phyloP scores from a whole-genome alignment of 2,329 filamentous ascomycete genomes.

The Alternaria metachromatica region DNA sequence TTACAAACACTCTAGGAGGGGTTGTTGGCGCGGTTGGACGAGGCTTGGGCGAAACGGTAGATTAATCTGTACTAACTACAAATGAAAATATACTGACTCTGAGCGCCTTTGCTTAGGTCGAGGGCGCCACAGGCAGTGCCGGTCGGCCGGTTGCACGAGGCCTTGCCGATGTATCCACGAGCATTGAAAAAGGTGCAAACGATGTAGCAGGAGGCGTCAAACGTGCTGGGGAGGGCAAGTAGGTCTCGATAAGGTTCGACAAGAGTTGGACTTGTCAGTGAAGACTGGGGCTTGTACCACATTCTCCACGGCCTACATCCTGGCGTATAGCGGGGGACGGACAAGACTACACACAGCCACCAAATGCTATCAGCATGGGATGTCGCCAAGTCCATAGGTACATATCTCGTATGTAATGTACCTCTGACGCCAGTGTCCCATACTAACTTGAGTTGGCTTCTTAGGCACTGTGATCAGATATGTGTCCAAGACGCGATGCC shows the following conservation, averaged over 20 bases:
- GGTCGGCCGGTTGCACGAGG: conserved; percentile 53
- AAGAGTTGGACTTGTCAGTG: not conserved
- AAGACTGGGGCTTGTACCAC: not conserved
- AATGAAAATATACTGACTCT: conserved; percentile 1
- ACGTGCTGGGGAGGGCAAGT: conserved; percentile 57
- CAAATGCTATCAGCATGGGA: not conserved
- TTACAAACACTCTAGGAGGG: conserved; percentile 61
- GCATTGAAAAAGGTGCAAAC: conserved; percentile 54
- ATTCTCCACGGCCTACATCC: not conserved
- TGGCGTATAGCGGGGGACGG: not conserved
- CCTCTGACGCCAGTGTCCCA: not conserved
- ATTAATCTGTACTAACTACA: not conserved
- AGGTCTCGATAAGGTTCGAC: conserved; percentile 4
- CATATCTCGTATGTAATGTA: not conserved
- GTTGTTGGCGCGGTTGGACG: conserved; percentile 57
- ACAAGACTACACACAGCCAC: not conserved
- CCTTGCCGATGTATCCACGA: conserved; percentile 51
- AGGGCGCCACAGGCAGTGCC: conserved; percentile 54
- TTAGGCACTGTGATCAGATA: not conserved
- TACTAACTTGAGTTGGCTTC: conserved; percentile 1
- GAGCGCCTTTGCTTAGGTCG: conserved; percentile 29
- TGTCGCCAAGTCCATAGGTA: not conserved
- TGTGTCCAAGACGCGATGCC: not conserved
- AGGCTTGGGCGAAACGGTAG: conserved; percentile 52
- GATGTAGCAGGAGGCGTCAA: conserved; percentile 54